phyloP scores from a whole-genome alignment of 768 basidiomycete genomes.

The Nevesoporus exiguus region DNA sequence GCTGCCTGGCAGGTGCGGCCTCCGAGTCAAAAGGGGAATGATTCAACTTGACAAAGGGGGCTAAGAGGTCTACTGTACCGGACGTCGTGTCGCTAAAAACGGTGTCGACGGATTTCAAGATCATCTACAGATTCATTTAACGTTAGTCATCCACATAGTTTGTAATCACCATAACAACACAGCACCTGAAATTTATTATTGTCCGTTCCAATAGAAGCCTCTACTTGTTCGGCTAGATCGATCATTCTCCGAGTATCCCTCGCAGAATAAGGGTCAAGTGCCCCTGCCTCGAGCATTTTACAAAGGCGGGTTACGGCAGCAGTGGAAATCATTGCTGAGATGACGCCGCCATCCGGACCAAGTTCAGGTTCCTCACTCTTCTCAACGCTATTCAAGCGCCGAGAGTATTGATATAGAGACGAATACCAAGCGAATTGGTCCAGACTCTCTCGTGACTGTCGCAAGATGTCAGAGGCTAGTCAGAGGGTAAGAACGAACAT shows the following conservation, averaged over 20 bases:
- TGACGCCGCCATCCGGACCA: conserved; percentile 83
- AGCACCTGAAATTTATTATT: conserved; percentile 62
- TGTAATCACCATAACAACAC: not conserved
- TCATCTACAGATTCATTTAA: conserved; percentile 37
- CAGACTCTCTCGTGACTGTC: conserved; percentile 50
- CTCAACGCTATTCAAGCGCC: conserved; percentile 39
- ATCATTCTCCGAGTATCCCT: conserved; percentile 57
- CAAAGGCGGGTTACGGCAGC: conserved; percentile 72
- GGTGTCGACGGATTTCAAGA: conserved; percentile 51
- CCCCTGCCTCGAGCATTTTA: conserved; percentile 75
- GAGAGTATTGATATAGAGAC: conserved; percentile 73
- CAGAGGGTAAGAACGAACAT: conserved; percentile 19
- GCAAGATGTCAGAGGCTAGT: conserved; percentile 3
- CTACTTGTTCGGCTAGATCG: conserved; percentile 78
- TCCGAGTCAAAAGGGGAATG: conserved; percentile 68
- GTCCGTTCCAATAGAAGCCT: conserved; percentile 64
- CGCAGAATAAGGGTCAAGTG: conserved; percentile 77
- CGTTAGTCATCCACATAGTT: conserved; percentile 10
- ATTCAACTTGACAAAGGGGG: conserved; percentile 45
- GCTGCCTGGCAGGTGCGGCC: conserved; percentile 63
- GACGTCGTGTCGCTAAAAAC: conserved; percentile 55
- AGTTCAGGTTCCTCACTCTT: conserved; percentile 54
- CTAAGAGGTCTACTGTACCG: conserved; percentile 47
- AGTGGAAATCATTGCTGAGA: conserved; percentile 84
- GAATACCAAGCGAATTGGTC: conserved; percentile 86